Conservation (phyloP, 306 rosid genomes). For the apple (Malus domestica) region ASM211411v1 NC_041802.1:3805501-3806000, state of each 20-base stretch:
- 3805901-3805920: constrained; percentile 40
- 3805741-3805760: not conserved
- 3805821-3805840: constrained; percentile 61
- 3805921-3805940: constrained; percentile 46
- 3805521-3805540: not conserved
- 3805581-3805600: constrained; percentile 19
- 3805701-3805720: not conserved
- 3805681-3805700: constrained; percentile 18
- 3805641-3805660: constrained; percentile 46
- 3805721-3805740: not conserved
- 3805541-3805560: not conserved
- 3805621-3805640: constrained; percentile 47
- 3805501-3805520: not conserved
- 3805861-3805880: constrained; percentile 32
- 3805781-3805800: constrained; percentile 35
- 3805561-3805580: not conserved
- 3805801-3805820: constrained; percentile 35
- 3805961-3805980: constrained; percentile 53
- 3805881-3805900: constrained; percentile 46
- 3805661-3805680: constrained; percentile 46
- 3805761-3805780: constrained; percentile 44
- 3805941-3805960: constrained; percentile 55
- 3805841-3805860: constrained; percentile 80
- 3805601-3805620: constrained; percentile 73
- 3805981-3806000: constrained; percentile 53